Evolutionary conservation across 805 yeast genomes (phyloP), one percentile per base, ranked within the genome.

Genomic region (Starmerella potacharoeniae): DNA sequence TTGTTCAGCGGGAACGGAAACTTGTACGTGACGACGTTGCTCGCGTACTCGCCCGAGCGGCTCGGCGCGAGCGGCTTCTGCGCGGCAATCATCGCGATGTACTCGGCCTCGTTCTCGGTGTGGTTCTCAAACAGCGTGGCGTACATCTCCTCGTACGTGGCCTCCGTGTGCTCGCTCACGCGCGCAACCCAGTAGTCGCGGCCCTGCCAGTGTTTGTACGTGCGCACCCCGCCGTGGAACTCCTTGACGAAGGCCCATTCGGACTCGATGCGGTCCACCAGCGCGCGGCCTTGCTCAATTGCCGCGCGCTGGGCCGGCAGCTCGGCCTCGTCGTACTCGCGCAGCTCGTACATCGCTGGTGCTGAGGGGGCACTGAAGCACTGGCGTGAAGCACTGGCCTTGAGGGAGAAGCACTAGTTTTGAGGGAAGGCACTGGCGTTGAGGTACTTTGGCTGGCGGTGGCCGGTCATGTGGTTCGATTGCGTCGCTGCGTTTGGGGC

Each of bases 121-220:
- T 72, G 75, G 56, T 71, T 59, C 6, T 65, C 60, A n/a, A 64
- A 59, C 7, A 72, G 46, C 6, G 69, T 66, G 40, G 50, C 52
- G 40, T 54, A 55, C 59, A 71, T 64, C 51, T 56, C 51, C 22
- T 63, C 66, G 56, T 64, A 71, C 10, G 40, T 43, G 2, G 65
- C 56, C 50, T 65, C 68, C 3, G 29, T 16, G 55, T 71, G 74
- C 14, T 56, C 51, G 13, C 72, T 67, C 9, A 60, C 64, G 6
- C 75, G 64, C 10, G 72, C 71, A 47, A 66, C 67, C 75, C 75
- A 71, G 58, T 62, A 69, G 36, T 68, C 64, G 5, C 64, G 62
- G 16, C 55, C 62, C 30, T 56, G 54, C 46, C 65, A 58, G 5
- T 57, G 50, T 31, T 61, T 57, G 55, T 60, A 69, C 2, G 68